Conservation (phyloP, 441 rosid genomes). For the Cnidoscolus chayamansa region DNA sequence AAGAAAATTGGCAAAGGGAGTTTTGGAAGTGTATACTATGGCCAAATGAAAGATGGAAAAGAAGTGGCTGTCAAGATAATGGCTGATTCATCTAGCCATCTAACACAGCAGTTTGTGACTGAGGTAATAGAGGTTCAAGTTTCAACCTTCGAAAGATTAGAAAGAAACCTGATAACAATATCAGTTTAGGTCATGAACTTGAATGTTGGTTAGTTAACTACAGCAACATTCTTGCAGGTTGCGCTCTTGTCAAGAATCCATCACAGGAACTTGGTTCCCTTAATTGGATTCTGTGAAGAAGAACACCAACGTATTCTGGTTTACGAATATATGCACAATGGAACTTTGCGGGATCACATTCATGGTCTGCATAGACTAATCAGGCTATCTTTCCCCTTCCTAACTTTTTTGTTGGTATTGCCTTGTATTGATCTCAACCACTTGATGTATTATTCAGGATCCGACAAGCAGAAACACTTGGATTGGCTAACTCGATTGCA, state of each 20-base stretch:
- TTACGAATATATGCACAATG: conserved; percentile 96
- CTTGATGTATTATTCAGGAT: conserved; percentile 42
- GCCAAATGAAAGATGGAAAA: conserved; percentile 89
- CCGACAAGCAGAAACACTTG: conserved; percentile 48
- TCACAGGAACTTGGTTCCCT: conserved; percentile 90
- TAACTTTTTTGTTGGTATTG: conserved; percentile 8
- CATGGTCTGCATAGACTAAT: conserved; percentile 42
- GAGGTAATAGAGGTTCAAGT: conserved; percentile 45
- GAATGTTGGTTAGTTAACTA: conserved; percentile 9
- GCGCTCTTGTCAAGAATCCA: conserved; percentile 93
- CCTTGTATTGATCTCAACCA: conserved; percentile 5
- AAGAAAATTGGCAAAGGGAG: conserved; percentile 90
- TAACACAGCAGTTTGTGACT: conserved; percentile 77
- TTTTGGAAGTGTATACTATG: conserved; percentile 85
- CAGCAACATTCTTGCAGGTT: conserved; percentile 47
- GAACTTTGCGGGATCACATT: conserved; percentile 75
- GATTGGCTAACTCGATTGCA: conserved; percentile 74
- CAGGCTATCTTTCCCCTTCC: neutral
- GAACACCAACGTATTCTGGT: conserved; percentile 62
- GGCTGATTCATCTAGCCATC: conserved; percentile 59
- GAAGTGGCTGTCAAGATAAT: conserved; percentile 90
- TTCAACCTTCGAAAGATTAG: neutral
- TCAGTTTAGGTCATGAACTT: neutral
- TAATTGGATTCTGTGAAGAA: conserved; percentile 93
- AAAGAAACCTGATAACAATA: neutral